A percentile compares a stretch with the other conserved stretches of the same genome.
Evolutionary conservation across 108 stramenopile genomes (phyloP).

Genomic region (Seminavis robusta): DNA sequence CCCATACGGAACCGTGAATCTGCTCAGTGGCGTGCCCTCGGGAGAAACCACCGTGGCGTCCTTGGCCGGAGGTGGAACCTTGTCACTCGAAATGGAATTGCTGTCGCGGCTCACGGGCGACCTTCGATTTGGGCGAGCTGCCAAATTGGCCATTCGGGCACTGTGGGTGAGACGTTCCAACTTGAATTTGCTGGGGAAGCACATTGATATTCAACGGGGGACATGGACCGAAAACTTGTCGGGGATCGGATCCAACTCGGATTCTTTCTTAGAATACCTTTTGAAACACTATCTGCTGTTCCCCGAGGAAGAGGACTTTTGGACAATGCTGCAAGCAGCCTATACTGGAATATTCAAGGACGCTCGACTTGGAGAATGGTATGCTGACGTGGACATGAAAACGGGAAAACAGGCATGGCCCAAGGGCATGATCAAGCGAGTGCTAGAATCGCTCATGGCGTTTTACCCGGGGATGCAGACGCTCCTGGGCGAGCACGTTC

Average conservation of each 20-base stretch:
- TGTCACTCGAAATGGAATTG: constrained; percentile 83
- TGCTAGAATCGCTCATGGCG: constrained; percentile 90
- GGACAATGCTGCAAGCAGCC: constrained; percentile 63
- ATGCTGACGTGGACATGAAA: constrained; percentile 84
- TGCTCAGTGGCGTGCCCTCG: constrained; percentile 74
- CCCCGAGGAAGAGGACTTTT: constrained; percentile 75
- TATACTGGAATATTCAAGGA: constrained; percentile 72
- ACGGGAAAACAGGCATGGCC: constrained; percentile 27
- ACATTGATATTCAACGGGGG: constrained; percentile 83
- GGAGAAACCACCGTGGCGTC: constrained; percentile 85
- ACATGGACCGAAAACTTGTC: constrained; percentile 83
- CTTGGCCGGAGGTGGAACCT: constrained; percentile 87
- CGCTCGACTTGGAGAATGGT: constrained; percentile 86
- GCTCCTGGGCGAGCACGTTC: constrained; percentile 72
- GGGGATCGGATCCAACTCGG: constrained; percentile 91
- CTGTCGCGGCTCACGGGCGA: constrained; percentile 84
- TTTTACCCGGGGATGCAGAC: constrained; percentile 95
- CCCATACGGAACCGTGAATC: constrained; percentile 92
- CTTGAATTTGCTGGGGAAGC: constrained; percentile 83
- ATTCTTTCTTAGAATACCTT: constrained; percentile 95
- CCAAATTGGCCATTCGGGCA: constrained; percentile 64
- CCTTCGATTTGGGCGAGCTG: constrained; percentile 61
- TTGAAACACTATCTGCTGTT: constrained; percentile 81
- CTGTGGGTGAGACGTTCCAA: constrained; percentile 67
- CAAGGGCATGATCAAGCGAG: constrained; percentile 24